phyloP scores from a whole-genome alignment of 441 rosid genomes.

The Pelargonium cotyledonis region DNA sequence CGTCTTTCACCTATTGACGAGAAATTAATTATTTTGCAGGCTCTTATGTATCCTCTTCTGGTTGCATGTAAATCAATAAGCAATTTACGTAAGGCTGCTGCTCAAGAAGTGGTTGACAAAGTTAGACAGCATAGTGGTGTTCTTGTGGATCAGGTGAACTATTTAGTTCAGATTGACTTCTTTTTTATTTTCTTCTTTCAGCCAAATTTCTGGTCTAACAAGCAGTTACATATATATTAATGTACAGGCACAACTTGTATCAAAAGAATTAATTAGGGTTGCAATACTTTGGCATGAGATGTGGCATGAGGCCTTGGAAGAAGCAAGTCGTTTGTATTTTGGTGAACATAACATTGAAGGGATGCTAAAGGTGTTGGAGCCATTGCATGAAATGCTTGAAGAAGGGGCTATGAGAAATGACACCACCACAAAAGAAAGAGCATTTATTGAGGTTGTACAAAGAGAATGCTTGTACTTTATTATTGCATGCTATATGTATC shows the following conservation, averaged over 20 bases:
- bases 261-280: constrained; percentile 87
- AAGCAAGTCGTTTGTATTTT: constrained; percentile 98
- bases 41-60: constrained; percentile 98
- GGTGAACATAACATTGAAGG: constrained; percentile 99
- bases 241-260: constrained; percentile 90
- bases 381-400: constrained; percentile 86
- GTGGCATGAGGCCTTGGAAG: constrained; percentile 99
- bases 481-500: not conserved
- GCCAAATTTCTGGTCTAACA: constrained; percentile 16
- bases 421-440: constrained; percentile 81
- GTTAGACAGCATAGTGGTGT: constrained; percentile 93
- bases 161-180: constrained; percentile 9
- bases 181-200: constrained; percentile 6
- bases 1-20: not conserved
- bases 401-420: constrained; percentile 80
- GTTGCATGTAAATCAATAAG: constrained; percentile 99
- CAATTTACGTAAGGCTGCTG: constrained; percentile 89
- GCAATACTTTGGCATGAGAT: constrained; percentile 98
- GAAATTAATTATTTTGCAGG: constrained; percentile 43
- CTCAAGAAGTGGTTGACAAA: constrained; percentile 96
- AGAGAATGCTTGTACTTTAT: not conserved
- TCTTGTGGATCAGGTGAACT: constrained; percentile 86
- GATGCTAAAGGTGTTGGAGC: constrained; percentile 94
- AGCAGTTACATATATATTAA: not conserved
- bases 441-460: constrained; percentile 81